Evolutionary conservation across 768 basidiomycete species (phyloP).

Genomic region (Cystofilobasidium capitatum): DNA sequence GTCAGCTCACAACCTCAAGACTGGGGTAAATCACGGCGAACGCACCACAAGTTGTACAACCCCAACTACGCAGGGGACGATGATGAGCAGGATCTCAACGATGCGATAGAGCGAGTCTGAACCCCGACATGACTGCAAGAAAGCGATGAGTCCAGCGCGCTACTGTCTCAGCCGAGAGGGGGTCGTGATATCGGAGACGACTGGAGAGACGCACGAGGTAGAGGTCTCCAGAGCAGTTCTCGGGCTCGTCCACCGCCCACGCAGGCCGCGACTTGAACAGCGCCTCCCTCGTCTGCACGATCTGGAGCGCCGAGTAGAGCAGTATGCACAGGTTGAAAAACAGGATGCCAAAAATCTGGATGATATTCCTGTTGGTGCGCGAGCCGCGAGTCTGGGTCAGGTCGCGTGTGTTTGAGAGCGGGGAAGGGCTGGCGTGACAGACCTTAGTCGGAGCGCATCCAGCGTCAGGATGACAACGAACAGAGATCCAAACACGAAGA

Average conservation of each 20-base stretch:
- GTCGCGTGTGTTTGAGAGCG: background rate
- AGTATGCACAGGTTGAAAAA: constrained; percentile 7
- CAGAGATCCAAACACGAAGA: constrained; percentile 9
- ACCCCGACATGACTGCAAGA: background rate
- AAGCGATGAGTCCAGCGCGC: background rate
- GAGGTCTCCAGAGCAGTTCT: background rate
- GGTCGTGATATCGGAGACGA: too few relatives aligned
- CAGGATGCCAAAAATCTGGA: constrained; percentile 6
- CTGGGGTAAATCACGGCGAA: background rate
- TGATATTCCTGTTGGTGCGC: constrained; percentile 1
- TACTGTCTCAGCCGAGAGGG: background rate
- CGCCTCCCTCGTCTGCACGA: constrained; percentile 7
- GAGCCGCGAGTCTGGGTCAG: background rate
- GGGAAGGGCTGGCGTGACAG: background rate
- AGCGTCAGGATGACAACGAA: constrained; percentile 6
- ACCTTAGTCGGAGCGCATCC: constrained; percentile 14
- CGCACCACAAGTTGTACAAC: background rate
- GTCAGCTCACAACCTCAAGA: background rate
- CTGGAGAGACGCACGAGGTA: background rate
- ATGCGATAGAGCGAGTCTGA: constrained; percentile 4
- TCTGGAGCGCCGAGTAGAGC: constrained; percentile 15
- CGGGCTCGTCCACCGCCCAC: background rate
- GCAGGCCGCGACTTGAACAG: background rate
- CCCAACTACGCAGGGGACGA: constrained; percentile 3
- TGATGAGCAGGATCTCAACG: constrained; percentile 1